Evolutionary conservation across 345 rosid species (phyloP), one percentile per base, ranked within the genome.

Genomic region (Litchi chinensis): DNA sequence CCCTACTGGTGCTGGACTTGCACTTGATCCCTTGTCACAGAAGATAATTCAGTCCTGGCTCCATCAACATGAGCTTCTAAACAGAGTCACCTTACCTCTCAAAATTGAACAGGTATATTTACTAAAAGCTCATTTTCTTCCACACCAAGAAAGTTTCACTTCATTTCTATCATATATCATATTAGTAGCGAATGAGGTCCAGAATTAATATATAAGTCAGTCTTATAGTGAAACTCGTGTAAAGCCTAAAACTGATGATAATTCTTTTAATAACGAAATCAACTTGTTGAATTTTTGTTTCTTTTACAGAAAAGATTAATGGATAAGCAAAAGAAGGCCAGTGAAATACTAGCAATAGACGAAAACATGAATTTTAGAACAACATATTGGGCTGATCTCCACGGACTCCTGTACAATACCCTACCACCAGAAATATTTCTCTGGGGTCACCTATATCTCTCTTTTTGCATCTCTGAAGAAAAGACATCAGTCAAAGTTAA

Each of bases 301-400:
- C 8, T 32, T 18, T 78, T 24, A 39, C 79, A 91, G 96, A 89
- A 88, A 81, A 85, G 77, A 64, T 86, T 76, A n/a, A 87, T 86
- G 1, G 91, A 87, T 28, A 64, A 84, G 71, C 86, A 79, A 8
- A 50, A 8, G 73, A 89, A 86, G 73, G 79, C 39, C 63, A 81
- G 76, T 8, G 63, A 83, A 76, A 65, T 81, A 46, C 43, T 88
- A 54, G 79, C 92, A 12, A 91, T 92, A 86, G 93, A 93, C 39
- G 93, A 93, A 79, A 69, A 70, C 64, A 86, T 82, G 80, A 80
- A 87, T 75, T 91, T 87, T 60, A 80, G 87, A 86, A 89, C 91
- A n/a, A 92, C 89, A 8, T 88, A 91, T 82, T 92, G 94, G 95
- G 76, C 91, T 44, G 91, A 91, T 79, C 91, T 93, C 50, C 97